A percentile compares a stretch with the other conserved stretches of the same genome.
Conservation (phyloP, 2,329 filamentous ascomycete species). For the Xylaria sp. region DNA sequence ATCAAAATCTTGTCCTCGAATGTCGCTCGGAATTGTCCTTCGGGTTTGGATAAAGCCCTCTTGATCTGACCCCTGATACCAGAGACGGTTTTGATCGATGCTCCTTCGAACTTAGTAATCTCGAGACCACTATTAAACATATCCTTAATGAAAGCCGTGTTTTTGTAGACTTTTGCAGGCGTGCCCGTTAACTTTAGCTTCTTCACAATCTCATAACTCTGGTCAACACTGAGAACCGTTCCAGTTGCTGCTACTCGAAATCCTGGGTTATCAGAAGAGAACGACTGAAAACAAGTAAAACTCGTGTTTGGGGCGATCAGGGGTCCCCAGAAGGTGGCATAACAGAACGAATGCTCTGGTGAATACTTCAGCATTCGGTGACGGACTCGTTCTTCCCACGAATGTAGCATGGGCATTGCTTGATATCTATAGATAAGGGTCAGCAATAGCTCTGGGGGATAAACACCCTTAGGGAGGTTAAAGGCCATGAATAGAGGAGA, state of each 20-base stretch:
- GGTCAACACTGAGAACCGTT: constrained; percentile 92
- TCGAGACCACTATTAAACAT: constrained; percentile 94
- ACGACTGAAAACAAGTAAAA: constrained; percentile 91
- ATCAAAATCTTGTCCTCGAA: constrained; percentile 99
- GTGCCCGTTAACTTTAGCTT: constrained; percentile 96
- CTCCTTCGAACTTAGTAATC: constrained; percentile 98
- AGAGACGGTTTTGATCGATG: constrained; percentile 93
- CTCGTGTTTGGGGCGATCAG: constrained; percentile 95
- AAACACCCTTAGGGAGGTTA: constrained; percentile 61
- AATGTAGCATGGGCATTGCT: constrained; percentile 39
- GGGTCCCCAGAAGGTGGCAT: constrained; percentile 93
- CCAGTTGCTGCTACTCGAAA: constrained; percentile 96
- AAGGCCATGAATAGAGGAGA: constrained; percentile 48
- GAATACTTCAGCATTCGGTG: constrained; percentile 99
- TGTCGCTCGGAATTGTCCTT: constrained; percentile 94
- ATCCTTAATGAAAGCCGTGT: constrained; percentile 97
- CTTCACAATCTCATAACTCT: constrained; percentile 97
- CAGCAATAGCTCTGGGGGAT: neutral
- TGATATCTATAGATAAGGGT: constrained; percentile 33
- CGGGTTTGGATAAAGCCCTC: constrained; percentile 89
- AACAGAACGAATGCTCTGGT: constrained; percentile 99
- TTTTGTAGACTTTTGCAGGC: constrained; percentile 78
- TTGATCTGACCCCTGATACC: constrained; percentile 98
- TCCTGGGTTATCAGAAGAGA: constrained; percentile 84
- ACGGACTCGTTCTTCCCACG: constrained; percentile 68